Conservation (phyloP, 148 eudicot genomes). For the Amaranthus hypochondriacus region DNA sequence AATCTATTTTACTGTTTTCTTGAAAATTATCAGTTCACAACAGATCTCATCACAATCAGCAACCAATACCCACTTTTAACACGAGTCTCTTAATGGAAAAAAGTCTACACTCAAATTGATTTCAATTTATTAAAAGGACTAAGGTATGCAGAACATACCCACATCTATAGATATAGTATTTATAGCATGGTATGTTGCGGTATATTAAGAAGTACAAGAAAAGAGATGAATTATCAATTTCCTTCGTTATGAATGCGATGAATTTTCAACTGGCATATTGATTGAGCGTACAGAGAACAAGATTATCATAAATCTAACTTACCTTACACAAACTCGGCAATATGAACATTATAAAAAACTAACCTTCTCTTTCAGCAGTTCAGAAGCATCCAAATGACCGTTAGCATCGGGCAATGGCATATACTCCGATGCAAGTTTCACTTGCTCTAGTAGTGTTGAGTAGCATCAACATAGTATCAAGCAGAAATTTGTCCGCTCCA, state of each 20-base stretch:
- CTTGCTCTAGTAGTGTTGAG: slow-evolving; percentile 60
- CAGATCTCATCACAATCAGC: not conserved
- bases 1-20: too few relatives aligned
- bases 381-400: slow-evolving; percentile 69
- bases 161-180: not conserved
- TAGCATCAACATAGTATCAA: slow-evolving; percentile 79
- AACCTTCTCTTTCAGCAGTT: slow-evolving; percentile 84
- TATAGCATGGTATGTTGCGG: not conserved
- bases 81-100: too few relatives aligned
- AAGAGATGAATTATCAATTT: not conserved
- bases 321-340: not conserved
- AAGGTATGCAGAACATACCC: not conserved
- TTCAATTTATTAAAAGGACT: not conserved
- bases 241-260: not conserved
- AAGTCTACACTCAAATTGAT: not conserved
- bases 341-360: not conserved
- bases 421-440: slow-evolving; percentile 37
- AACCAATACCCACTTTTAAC: not conserved
- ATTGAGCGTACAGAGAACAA: not conserved
- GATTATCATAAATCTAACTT: not conserved
- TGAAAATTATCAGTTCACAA: too few relatives aligned
- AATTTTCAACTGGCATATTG: not conserved
- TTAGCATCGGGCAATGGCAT: slow-evolving; percentile 43
- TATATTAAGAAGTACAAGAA: not conserved
- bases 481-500: slow-evolving; percentile 80